phyloP scores from a whole-genome alignment of 2,329 filamentous ascomycete species.

The Helminthosporium solani region DNA sequence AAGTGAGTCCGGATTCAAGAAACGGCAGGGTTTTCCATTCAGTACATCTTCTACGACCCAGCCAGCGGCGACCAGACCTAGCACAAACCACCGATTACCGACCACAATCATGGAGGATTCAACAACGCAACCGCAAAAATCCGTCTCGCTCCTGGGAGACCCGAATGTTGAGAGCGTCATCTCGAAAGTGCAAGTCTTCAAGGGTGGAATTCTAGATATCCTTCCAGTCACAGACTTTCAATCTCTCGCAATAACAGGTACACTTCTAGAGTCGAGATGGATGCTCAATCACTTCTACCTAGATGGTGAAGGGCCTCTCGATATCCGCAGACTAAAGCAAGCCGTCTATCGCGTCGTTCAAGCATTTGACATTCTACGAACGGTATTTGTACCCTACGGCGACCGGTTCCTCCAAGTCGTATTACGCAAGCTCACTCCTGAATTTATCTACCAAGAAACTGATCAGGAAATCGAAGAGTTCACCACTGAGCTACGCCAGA shows the following conservation, averaged over 20 bases:
- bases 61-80: slow-evolving; percentile 14
- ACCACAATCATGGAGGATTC: slow-evolving; percentile 32
- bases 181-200: slow-evolving; percentile 39
- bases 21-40: slow-evolving; percentile 26
- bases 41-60: not conserved
- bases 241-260: slow-evolving; percentile 35
- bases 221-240: slow-evolving; percentile 39
- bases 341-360: slow-evolving; percentile 34
- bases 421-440: slow-evolving; percentile 31
- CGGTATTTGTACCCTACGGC: slow-evolving; percentile 37
- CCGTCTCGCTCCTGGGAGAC: slow-evolving; percentile 34
- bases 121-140: slow-evolving; percentile 15
- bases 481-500: slow-evolving; percentile 28
- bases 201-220: slow-evolving; percentile 37
- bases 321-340: slow-evolving; percentile 35
- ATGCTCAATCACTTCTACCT: slow-evolving; percentile 41
- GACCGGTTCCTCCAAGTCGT: slow-evolving; percentile 39
- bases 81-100: slow-evolving; percentile 19
- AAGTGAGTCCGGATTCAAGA: slow-evolving; percentile 25
- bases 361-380: slow-evolving; percentile 37
- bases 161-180: slow-evolving; percentile 39
- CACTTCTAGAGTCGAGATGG: slow-evolving; percentile 36
- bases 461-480: slow-evolving; percentile 33
- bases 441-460: slow-evolving; percentile 33
- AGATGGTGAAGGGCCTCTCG: slow-evolving; percentile 31